These are phyloP conservation scores for Mortierella sp. DNA, from an alignment of 371 early-diverging fungal genomes.

Conservation along the genomic window DNA sequence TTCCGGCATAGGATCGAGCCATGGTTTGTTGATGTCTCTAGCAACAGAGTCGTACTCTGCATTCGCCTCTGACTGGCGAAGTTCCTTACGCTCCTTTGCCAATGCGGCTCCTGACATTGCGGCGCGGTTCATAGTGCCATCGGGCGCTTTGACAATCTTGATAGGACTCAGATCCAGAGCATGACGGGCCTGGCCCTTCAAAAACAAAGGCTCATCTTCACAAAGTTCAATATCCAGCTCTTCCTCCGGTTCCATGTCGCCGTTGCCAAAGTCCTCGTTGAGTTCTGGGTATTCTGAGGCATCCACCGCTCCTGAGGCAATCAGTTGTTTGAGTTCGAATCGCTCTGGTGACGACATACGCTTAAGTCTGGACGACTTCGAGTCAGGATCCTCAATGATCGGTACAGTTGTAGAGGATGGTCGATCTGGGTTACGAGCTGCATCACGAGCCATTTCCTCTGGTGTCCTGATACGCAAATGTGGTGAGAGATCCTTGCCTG, in stretches of 20 bases:
- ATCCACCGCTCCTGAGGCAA: conserved; percentile 92
- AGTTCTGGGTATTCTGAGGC: conserved; percentile 88
- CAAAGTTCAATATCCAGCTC: conserved; percentile 96
- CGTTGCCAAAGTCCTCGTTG: conserved; percentile 80
- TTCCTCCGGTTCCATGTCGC: conserved; percentile 91
- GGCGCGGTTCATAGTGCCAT: conserved; percentile 95
- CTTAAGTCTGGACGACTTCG: conserved; percentile 72
- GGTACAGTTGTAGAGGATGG: conserved; percentile 61
- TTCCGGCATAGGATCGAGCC: conserved; percentile 96
- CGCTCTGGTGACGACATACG: conserved; percentile 96
- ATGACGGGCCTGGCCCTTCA: conserved; percentile 91
- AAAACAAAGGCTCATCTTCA: conserved; percentile 95
- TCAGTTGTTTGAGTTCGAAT: conserved; percentile 97
- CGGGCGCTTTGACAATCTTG: conserved; percentile 97
- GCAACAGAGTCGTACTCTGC: conserved; percentile 92
- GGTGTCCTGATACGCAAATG: conserved; percentile 65
- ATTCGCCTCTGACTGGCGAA: conserved; percentile 86
- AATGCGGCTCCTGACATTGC: conserved; percentile 92
- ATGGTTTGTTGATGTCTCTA: conserved; percentile 87
- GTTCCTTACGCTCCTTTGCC: conserved; percentile 94
- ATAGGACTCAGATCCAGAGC: conserved; percentile 92
- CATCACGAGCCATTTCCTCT: conserved; percentile 73
- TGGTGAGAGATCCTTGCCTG: conserved; percentile 87
- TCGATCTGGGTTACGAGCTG: conserved; percentile 73
- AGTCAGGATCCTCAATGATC: conserved; percentile 70